phyloP scores from a whole-genome alignment of 2,329 filamentous ascomycete genomes.

The Cercospora canescens region DNA sequence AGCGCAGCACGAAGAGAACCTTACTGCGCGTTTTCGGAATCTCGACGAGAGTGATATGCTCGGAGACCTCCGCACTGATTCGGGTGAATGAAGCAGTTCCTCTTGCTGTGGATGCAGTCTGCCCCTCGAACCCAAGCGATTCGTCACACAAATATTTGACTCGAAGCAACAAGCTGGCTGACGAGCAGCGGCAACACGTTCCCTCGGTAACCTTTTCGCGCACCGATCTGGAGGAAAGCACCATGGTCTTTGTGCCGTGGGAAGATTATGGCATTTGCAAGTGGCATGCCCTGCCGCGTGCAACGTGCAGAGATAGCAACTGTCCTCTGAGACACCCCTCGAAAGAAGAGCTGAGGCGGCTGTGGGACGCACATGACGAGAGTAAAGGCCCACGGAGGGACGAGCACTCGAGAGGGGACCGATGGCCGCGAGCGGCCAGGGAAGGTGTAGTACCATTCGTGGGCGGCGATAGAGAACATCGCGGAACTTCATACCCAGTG shows the following conservation, averaged over 20 bases:
- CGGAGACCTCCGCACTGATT: not conserved
- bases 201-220: not conserved
- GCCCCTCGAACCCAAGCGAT: not conserved
- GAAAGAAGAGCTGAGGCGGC: slow-evolving; percentile 8
- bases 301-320: slow-evolving; percentile 11
- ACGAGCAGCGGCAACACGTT: not conserved
- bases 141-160: not conserved
- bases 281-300: slow-evolving; percentile 19
- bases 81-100: not conserved
- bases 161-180: not conserved
- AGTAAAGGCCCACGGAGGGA: not conserved
- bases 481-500: not conserved
- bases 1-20: not conserved
- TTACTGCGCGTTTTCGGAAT: not conserved
- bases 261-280: slow-evolving; percentile 28
- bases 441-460: not conserved
- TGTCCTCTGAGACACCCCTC: slow-evolving; percentile 26
- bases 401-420: not conserved
- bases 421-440: not conserved
- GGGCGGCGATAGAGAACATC: not conserved
- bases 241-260: slow-evolving; percentile 29
- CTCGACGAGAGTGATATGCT: not conserved
- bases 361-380: slow-evolving; percentile 22
- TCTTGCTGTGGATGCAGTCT: not conserved
- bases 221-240: not conserved